Percentiles rank a stretch among this genome's conserved stretches.
phyloP scores from a whole-genome alignment of 306 rosid genomes.

The Styphnolobium japonicum region DNA sequence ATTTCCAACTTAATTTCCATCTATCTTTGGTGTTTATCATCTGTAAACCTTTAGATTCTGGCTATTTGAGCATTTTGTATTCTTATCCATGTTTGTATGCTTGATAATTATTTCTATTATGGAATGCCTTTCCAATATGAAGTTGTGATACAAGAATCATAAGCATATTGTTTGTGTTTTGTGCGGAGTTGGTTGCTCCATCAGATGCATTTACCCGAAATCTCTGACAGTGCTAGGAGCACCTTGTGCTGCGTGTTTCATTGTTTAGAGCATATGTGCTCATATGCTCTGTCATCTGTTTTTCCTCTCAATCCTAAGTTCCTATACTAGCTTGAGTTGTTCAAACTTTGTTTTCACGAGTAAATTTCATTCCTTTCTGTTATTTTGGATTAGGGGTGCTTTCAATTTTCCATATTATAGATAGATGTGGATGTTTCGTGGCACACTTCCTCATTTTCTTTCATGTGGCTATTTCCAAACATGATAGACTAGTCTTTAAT shows the following conservation, averaged over 20 bases:
- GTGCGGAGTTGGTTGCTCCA: constrained; percentile 2
- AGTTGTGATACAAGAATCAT: constrained; percentile 1
- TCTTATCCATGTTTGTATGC: not conserved
- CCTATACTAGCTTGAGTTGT: not conserved
- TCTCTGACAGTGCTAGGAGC: not conserved
- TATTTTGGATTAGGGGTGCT: not conserved
- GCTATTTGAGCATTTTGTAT: not conserved
- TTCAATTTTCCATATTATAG: not conserved
- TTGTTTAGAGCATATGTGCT: not conserved
- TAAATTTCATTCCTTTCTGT: constrained; percentile 2
- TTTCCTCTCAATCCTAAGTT: not conserved
- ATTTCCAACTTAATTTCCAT: not conserved
- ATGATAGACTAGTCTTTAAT: not conserved
- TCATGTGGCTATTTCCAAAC: constrained; percentile 2
- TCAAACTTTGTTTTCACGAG: not conserved
- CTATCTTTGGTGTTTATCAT: not conserved
- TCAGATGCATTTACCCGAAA: not conserved
- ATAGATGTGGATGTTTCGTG: not conserved
- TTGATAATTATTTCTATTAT: not conserved
- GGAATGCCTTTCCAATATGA: not conserved
- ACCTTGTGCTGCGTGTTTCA: not conserved
- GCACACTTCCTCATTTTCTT: not conserved
- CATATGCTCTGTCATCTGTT: not conserved
- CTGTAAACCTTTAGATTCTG: not conserved
- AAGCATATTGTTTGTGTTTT: not conserved